Evolutionary conservation across 768 basidiomycete genomes (phyloP), one percentile per base, ranked within the genome.

Genomic region (Amanita thiersii): DNA sequence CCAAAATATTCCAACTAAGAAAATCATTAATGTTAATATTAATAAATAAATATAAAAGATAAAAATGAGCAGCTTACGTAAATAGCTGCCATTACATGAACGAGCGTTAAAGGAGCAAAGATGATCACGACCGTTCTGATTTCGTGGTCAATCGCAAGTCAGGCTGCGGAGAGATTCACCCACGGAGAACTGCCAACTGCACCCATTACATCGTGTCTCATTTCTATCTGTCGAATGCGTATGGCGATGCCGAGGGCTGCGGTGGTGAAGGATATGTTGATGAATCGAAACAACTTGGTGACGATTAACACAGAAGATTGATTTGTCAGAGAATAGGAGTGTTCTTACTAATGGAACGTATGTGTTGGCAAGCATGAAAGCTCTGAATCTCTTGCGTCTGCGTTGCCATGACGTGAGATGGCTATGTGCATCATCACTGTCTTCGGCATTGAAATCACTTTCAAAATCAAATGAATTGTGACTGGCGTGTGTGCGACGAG

Each of bases 1-100:
- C 91, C 86, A 54, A 92, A 92, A 62, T 96, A 96, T 62, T 94
- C 91, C 43, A 91, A 69, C 89, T 92, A 54, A 42, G 21, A 59
- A 4, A 11, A 32, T 3, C 42, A 43, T 26, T 31, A 34, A 34
- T 4, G 19, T n/a, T 11, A 17, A 28, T 34, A 30, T 10, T 14
- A 17, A 15, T 9, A 37, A 21, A 47, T 33, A 20, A 32, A 42
- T 10, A 42, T 24, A 29, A 25, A 6, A 63, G n/a, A n/a, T n/a
- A n/a, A n/a, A n/a, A n/a, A n/a, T n/a, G n/a, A n/a, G n/a, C n/a
- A n/a, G n/a, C 85, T 47, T 58, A 90, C 86, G 61, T 93, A 92
- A 50, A 92, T 78, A 32, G 88, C 84, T 37, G 72, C 63, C 70
- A 92, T 79, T 50, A 93, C 88, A 67, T 91, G 88, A 6, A 85